Conservation (phyloP, 371 early-diverging fungal species). For the Umbelopsis sp. region DNA sequence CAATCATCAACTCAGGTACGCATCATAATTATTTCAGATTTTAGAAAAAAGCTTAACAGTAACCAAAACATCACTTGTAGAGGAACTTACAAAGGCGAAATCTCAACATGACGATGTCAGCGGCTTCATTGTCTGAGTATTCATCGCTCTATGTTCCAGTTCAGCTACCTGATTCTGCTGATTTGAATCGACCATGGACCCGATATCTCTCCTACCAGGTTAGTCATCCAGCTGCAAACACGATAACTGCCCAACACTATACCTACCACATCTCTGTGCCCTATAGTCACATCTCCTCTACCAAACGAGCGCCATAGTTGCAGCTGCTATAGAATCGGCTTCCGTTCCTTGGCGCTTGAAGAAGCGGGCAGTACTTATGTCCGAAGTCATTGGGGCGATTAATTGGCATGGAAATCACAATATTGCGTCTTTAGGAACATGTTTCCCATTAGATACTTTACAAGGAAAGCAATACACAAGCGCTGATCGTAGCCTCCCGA, state of each 20-base stretch:
- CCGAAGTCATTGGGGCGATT: slow-evolving; percentile 44
- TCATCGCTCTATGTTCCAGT: slow-evolving; percentile 67
- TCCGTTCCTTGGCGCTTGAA: slow-evolving; percentile 47
- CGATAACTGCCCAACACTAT: background rate
- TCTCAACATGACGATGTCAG: slow-evolving; percentile 56
- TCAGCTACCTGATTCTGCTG: slow-evolving; percentile 33
- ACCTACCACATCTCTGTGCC: background rate
- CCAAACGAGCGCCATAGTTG: slow-evolving; percentile 69
- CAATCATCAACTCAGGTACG: slow-evolving; percentile 35
- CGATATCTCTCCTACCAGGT: slow-evolving; percentile 30
- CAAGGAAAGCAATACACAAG: slow-evolving; percentile 27
- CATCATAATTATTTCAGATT: background rate
- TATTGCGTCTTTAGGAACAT: slow-evolving; percentile 45
- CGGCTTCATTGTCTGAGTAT: slow-evolving; percentile 48
- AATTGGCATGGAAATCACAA: slow-evolving; percentile 54
- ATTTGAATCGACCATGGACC: slow-evolving; percentile 35
- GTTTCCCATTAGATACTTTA: slow-evolving; percentile 53
- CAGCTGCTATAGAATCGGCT: slow-evolving; percentile 68
- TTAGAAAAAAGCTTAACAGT: background rate
- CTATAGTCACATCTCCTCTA: slow-evolving; percentile 52
- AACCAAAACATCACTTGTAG: slow-evolving; percentile 24
- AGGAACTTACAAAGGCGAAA: slow-evolving; percentile 38
- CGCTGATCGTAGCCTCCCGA: slow-evolving; percentile 20
- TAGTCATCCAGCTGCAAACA: slow-evolving; percentile 31
- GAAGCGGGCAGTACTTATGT: slow-evolving; percentile 37